Conservation (phyloP, 768 basidiomycete species). For the Trametes punicea region DNA sequence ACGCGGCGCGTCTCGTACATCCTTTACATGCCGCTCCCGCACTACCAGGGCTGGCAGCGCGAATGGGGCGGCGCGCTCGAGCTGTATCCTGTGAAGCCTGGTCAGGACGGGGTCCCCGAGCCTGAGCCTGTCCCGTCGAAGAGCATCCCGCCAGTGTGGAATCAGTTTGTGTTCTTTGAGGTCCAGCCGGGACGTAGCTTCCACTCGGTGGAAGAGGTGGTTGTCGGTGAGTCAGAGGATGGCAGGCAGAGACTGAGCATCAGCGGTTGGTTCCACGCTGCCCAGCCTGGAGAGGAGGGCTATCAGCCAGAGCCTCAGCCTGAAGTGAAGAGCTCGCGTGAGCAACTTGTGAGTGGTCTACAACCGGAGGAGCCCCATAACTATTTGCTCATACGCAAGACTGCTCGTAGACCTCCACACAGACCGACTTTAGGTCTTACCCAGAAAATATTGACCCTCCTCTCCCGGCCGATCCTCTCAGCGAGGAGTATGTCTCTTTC, state of each 20-base stretch:
- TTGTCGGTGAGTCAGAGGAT: constrained; percentile 73
- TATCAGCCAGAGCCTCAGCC: constrained; percentile 53
- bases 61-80: constrained; percentile 95
- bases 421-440: constrained; percentile 54
- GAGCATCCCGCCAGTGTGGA: constrained; percentile 77
- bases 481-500: constrained; percentile 60
- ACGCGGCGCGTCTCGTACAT: constrained; percentile 93
- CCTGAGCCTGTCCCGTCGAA: constrained; percentile 65
- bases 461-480: constrained; percentile 50
- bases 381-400: background rate
- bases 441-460: constrained; percentile 41
- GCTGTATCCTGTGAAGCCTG: constrained; percentile 71
- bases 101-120: constrained; percentile 63
- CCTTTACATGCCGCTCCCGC: constrained; percentile 87
- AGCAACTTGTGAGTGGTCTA: constrained; percentile 81
- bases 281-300: constrained; percentile 88
- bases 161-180: constrained; percentile 83
- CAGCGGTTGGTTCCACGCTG: constrained; percentile 96
- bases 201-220: constrained; percentile 95
- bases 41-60: constrained; percentile 72
- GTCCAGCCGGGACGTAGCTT: constrained; percentile 96
- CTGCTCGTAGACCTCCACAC: constrained; percentile 52
- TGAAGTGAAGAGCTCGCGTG: constrained; percentile 74
- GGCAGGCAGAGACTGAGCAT: constrained; percentile 79
- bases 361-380: background rate